These are phyloP conservation scores for Cucurbita ficifolia DNA, from an alignment of 306 rosid species.

Conservation along the genomic window DNA sequence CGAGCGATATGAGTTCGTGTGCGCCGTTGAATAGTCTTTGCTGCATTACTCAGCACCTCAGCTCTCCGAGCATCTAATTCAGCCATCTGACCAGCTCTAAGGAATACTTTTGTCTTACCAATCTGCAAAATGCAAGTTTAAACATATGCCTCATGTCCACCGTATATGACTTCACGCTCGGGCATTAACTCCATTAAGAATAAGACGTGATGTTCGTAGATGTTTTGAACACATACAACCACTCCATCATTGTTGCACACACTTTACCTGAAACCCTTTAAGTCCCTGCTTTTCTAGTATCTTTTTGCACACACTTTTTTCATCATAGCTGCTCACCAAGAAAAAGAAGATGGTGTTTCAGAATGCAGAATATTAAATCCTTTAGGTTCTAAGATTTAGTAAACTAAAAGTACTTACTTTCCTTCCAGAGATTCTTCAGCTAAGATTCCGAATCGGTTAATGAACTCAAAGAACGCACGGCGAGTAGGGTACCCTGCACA, in stretches of 20 bases:
- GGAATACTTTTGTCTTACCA: slow-evolving; percentile 87
- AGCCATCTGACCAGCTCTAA: slow-evolving; percentile 99
- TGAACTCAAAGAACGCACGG: slow-evolving; percentile 74
- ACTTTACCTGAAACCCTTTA: slow-evolving; percentile 85
- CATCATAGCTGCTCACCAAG: slow-evolving; percentile 47
- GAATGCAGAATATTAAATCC: not conserved
- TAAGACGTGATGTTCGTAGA: not conserved
- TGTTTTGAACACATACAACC: slow-evolving; percentile 4
- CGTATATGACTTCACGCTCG: slow-evolving; percentile 8
- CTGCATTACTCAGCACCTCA: slow-evolving; percentile 66
- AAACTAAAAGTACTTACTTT: slow-evolving; percentile 38
- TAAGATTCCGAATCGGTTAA: slow-evolving; percentile 70
- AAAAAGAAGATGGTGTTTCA: slow-evolving; percentile 11
- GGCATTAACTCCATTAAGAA: not conserved
- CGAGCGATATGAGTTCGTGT: slow-evolving; percentile 67
- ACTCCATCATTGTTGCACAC: not conserved
- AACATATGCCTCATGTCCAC: slow-evolving; percentile 11
- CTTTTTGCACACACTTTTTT: slow-evolving; percentile 56
- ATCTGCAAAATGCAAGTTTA: slow-evolving; percentile 41
- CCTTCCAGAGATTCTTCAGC: slow-evolving; percentile 61
- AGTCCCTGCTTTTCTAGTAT: slow-evolving; percentile 78
- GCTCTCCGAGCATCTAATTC: slow-evolving; percentile 89
- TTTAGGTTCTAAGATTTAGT: not conserved
- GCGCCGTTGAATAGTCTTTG: slow-evolving; percentile 77
- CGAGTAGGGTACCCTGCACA: slow-evolving; percentile 99